These are phyloP conservation scores for Acorus gramineus DNA, from an alignment of 106 monocot species.

Conservation along the genomic window DNA sequence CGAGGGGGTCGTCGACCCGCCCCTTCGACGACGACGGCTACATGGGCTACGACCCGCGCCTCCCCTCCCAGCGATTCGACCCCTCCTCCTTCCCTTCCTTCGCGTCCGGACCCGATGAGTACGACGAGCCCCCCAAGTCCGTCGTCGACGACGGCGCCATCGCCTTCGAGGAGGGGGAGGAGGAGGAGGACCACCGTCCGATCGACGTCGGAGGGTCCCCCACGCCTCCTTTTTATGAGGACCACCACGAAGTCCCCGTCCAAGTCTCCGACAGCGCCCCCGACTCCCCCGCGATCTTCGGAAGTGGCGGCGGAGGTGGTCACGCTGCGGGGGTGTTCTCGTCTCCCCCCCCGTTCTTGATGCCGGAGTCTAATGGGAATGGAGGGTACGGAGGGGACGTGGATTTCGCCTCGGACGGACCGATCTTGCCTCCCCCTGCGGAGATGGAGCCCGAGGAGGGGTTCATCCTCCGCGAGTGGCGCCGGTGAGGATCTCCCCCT, in stretches of 20 bases:
- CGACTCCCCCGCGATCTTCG: constrained; percentile 13
- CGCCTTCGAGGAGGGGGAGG: no score
- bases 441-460: constrained; percentile 18
- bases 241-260: neutral
- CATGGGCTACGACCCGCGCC: constrained; percentile 28
- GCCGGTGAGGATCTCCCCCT: constrained; percentile 3
- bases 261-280: neutral
- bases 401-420: constrained; percentile 7
- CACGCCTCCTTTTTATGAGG: neutral
- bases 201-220: no score
- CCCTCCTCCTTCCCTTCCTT: constrained; percentile 2
- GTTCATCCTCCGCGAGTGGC: constrained; percentile 16
- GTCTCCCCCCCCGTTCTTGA: neutral
- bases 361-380: constrained; percentile 15
- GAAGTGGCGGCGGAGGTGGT: neutral
- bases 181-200: no score
- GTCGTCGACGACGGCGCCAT: no score
- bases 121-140: constrained; percentile 1
- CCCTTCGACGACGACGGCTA: constrained; percentile 52
- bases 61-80: constrained; percentile 40
- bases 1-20: constrained; percentile 3
- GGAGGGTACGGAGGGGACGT: neutral
- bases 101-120: constrained; percentile 13
- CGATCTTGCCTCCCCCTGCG: constrained; percentile 9
- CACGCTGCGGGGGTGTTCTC: neutral